Percentiles rank a stretch among this genome's conserved stretches.
Evolutionary conservation across 108 stramenopile species (phyloP).

Genomic region (Ochromonas danica): DNA sequence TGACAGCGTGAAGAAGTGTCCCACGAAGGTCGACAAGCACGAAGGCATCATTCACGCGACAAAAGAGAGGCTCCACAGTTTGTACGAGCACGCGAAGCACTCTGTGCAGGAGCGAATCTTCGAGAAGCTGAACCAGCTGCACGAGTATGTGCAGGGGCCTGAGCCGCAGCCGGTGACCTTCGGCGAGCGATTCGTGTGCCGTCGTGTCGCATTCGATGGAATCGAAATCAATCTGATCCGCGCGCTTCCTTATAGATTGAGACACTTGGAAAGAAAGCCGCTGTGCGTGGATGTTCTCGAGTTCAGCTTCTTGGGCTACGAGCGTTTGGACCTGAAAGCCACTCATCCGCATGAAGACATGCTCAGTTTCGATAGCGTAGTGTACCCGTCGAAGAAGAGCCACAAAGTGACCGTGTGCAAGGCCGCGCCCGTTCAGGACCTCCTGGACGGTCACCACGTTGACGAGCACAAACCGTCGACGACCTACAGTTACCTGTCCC

Average conservation of each 20-base stretch:
- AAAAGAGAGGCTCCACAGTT: slow-evolving; percentile 15
- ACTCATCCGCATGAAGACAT: slow-evolving; percentile 15
- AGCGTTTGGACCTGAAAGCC: slow-evolving; percentile 13
- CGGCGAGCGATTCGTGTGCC: slow-evolving; percentile 12
- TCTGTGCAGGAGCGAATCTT: slow-evolving; percentile 14
- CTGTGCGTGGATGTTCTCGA: slow-evolving; percentile 13
- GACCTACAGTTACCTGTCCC: slow-evolving; percentile 13
- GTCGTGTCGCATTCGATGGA: slow-evolving; percentile 13
- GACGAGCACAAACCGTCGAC: slow-evolving; percentile 13
- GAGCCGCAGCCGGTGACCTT: slow-evolving; percentile 12
- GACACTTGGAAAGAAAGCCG: slow-evolving; percentile 14
- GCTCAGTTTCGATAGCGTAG: slow-evolving; percentile 14
- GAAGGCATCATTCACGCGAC: slow-evolving; percentile 13
- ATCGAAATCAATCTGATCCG: slow-evolving; percentile 15
- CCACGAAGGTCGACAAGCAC: slow-evolving; percentile 13
- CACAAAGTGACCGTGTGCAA: slow-evolving; percentile 14
- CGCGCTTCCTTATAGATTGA: slow-evolving; percentile 15
- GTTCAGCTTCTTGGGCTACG: slow-evolving; percentile 13
- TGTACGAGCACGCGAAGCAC: slow-evolving; percentile 13
- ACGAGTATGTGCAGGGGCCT: slow-evolving; percentile 13
- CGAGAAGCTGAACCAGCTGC: slow-evolving; percentile 13
- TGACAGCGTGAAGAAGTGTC: slow-evolving; percentile 13
- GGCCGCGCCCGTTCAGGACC: slow-evolving; percentile 11
- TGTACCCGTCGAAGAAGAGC: slow-evolving; percentile 13
- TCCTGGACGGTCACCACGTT: slow-evolving; percentile 13